Base-by-base conservation (phyloP, 1,284 basidiomycete species). In the Cystobasidium pallidum region DNA sequence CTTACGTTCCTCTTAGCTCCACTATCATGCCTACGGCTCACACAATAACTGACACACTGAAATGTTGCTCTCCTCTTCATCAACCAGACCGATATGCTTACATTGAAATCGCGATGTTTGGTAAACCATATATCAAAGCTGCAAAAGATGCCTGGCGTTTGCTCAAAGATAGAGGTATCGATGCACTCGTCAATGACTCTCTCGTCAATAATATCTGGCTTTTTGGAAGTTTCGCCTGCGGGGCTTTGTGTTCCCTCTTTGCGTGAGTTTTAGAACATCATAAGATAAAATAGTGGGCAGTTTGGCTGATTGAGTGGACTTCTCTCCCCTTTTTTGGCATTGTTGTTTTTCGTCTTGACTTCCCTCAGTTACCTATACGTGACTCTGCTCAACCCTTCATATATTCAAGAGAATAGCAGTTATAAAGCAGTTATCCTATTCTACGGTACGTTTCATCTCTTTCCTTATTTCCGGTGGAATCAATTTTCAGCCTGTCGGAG, bases 121-220 rank as follows among this genome's bases (percentile, higher is more conserved):
- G 92, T 28, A 94, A 95, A 82, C 82, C 88, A 0, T 95, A 94
- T 78, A 76, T 80, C 64, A 45, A 70, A 24, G 92, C 92, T n/a
- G 91, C 92, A 2, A 92, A 91, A 81, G 91, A 93, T 79, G 92
- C 92, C 0, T 95, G 91, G 91, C 84, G 85, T n/a, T 80, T 94
- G 66, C 87, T 94, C 83, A 88, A 87, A 78, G 89, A 94, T 78
- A 86, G 91, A 71, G 92, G 88, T 30, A 89, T 94, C 76, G 89
- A 91, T 78, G 90, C 89, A 0, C 81, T 95, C 19, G 85, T 93
- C 78, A 93, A 94, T 79, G 92, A 94, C 80, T 90, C 87, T 1
- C 84, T 94, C 21, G 88, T 93, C 74, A 87, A 88, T 77, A 92
- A 79, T 51, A 78, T 81, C 63, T 82, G 80, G 77, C 77, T 76